These are phyloP conservation scores for Zopfochytrium polystomum DNA, from an alignment of 371 early-diverging fungal species.

Conservation along the genomic window DNA sequence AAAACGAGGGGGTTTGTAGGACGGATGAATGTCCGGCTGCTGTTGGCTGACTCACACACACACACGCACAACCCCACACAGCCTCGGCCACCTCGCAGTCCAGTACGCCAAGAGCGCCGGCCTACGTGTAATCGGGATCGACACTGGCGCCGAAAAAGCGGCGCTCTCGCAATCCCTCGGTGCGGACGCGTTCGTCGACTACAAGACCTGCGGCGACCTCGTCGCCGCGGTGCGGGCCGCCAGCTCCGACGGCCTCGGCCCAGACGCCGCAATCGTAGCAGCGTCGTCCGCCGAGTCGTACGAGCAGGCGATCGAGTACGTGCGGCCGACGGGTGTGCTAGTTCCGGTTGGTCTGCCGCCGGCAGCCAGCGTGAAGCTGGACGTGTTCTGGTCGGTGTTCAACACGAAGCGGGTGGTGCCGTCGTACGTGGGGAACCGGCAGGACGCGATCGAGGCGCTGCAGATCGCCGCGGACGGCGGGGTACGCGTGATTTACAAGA, in stretches of 20 bases:
- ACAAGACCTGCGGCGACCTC: neutral
- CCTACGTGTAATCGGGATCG: neutral
- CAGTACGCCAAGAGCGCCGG: slow-evolving; percentile 1
- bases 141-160: neutral
- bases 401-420: neutral
- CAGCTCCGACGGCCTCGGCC: neutral
- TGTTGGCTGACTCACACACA: too few relatives aligned
- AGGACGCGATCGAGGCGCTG: neutral
- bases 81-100: neutral
- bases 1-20: too few relatives aligned
- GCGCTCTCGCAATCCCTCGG: neutral
- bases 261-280: neutral
- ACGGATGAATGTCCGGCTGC: too few relatives aligned
- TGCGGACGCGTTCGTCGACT: neutral
- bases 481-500: neutral
- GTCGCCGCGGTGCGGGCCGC: neutral
- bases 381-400: neutral
- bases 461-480: neutral
- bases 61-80: too few relatives aligned
- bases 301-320: neutral
- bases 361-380: neutral
- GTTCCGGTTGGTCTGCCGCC: neutral
- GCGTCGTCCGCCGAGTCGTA: neutral
- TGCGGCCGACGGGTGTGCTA: neutral
- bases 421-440: neutral